Conservation (phyloP, 495 filamentous ascomycete species). For the Aspergillus sparsus region DNA sequence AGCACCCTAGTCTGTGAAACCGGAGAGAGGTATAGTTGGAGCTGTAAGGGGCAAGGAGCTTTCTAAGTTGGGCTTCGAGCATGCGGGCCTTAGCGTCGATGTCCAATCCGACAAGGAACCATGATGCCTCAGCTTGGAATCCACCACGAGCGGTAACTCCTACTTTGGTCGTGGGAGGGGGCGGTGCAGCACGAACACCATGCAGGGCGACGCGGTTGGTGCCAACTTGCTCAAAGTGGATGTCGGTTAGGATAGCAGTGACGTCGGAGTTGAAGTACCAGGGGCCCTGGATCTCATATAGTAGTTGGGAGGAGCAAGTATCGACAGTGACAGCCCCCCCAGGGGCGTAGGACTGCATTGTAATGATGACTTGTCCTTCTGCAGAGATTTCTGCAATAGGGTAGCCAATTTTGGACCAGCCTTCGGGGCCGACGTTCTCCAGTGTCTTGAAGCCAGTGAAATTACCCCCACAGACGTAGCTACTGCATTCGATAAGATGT, state of each 20-base stretch:
- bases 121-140: conserved; percentile 45
- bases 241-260: conserved; percentile 50
- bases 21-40: conserved; percentile 33
- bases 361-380: conserved; percentile 50
- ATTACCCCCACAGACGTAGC: conserved; percentile 58
- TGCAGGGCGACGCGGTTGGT: conserved; percentile 41
- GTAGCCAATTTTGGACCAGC: conserved; percentile 54
- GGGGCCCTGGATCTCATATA: conserved; percentile 63
- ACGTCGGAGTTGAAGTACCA: conserved; percentile 61
- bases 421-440: conserved; percentile 29
- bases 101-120: conserved; percentile 41
- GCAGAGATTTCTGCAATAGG: conserved; percentile 59
- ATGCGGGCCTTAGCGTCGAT: conserved; percentile 42
- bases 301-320: conserved; percentile 54
- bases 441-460: conserved; percentile 57
- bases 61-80: conserved; percentile 40
- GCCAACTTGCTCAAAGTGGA: conserved; percentile 43
- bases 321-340: conserved; percentile 48
- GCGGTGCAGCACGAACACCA: conserved; percentile 45
- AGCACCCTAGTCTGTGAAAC: conserved; percentile 38
- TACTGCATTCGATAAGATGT: conserved; percentile 58
- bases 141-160: conserved; percentile 50
- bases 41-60: conserved; percentile 24
- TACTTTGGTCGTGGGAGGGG: conserved; percentile 55
- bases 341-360: conserved; percentile 38